These are phyloP conservation scores for Tolypocladium album DNA, from an alignment of 2,329 filamentous ascomycete species.

Conservation along the genomic window DNA sequence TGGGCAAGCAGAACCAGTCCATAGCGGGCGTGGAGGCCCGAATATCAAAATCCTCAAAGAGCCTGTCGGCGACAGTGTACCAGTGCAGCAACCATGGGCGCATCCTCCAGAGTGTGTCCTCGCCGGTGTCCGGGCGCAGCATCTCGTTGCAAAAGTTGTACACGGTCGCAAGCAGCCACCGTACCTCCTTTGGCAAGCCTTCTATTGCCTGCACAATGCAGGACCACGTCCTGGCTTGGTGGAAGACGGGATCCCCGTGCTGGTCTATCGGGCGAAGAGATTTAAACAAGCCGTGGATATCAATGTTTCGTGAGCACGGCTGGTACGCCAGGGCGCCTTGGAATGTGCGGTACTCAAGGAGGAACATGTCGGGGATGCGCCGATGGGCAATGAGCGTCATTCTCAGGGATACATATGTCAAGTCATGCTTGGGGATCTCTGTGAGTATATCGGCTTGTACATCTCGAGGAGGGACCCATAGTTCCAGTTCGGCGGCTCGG, in stretches of 20 bases:
- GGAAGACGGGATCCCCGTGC: slow-evolving; percentile 14
- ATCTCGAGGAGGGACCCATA: background rate
- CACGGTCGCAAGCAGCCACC: slow-evolving; percentile 19
- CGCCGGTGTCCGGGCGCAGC: slow-evolving; percentile 8
- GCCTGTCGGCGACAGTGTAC: slow-evolving; percentile 13
- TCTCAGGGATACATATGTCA: slow-evolving; percentile 11
- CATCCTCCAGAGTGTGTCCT: slow-evolving; percentile 11
- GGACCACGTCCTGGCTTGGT: slow-evolving; percentile 17
- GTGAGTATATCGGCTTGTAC: background rate
- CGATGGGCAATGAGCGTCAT: slow-evolving; percentile 12
- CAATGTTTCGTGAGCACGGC: slow-evolving; percentile 14
- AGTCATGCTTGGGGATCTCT: slow-evolving; percentile 12
- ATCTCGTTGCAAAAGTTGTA: slow-evolving; percentile 20
- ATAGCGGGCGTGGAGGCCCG: slow-evolving; percentile 6
- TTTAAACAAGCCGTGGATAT: slow-evolving; percentile 10
- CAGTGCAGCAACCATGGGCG: slow-evolving; percentile 17
- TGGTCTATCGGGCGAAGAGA: slow-evolving; percentile 10
- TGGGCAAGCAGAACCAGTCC: slow-evolving; percentile 13
- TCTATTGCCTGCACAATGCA: slow-evolving; percentile 14
- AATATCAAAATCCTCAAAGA: slow-evolving; percentile 11
- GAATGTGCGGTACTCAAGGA: slow-evolving; percentile 17
- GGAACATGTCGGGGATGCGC: slow-evolving; percentile 8
- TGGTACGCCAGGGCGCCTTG: slow-evolving; percentile 15
- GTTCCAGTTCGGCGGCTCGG: background rate
- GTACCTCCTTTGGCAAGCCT: slow-evolving; percentile 15